Percentiles rank a stretch among this genome's conserved stretches.
Conservation (phyloP, 495 filamentous ascomycete species). For the Viridothelium virens region DNA sequence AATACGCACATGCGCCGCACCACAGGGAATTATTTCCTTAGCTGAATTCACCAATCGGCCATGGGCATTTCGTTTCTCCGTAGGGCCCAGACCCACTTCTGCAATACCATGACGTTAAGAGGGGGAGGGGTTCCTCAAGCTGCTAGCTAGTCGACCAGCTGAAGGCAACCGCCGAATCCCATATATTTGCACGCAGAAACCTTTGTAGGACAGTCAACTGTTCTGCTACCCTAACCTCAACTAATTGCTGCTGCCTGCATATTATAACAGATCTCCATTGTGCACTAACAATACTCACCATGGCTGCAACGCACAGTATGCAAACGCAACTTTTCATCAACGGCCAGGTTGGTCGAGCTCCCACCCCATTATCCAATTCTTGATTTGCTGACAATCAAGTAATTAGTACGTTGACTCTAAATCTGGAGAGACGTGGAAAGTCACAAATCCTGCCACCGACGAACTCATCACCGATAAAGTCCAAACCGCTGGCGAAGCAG, state of each 20-base stretch:
- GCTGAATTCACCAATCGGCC: too few relatives aligned
- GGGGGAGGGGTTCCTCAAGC: too few relatives aligned
- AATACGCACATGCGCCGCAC: too few relatives aligned
- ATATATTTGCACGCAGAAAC: too few relatives aligned
- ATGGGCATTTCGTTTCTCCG: too few relatives aligned
- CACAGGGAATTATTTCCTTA: too few relatives aligned
- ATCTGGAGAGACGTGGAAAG: slow-evolving; percentile 34
- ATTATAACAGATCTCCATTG: not conserved
- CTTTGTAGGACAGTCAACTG: too few relatives aligned
- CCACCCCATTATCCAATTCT: not conserved
- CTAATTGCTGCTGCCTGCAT: not conserved
- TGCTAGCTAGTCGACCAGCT: too few relatives aligned
- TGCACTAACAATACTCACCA: not conserved
- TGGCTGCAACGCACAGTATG: not conserved
- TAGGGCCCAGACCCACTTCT: too few relatives aligned
- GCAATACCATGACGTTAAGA: too few relatives aligned
- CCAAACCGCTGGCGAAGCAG: slow-evolving; percentile 28
- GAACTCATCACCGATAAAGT: slow-evolving; percentile 35
- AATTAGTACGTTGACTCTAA: slow-evolving; percentile 38
- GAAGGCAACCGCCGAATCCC: too few relatives aligned
- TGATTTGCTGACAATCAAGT: not conserved
- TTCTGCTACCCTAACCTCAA: too few relatives aligned
- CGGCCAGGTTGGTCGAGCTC: not conserved
- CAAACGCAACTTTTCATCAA: slow-evolving; percentile 8
- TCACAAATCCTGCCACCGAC: slow-evolving; percentile 38